phyloP scores from a whole-genome alignment of 306 rosid genomes.

The Citrullus mucosospermus region DNA sequence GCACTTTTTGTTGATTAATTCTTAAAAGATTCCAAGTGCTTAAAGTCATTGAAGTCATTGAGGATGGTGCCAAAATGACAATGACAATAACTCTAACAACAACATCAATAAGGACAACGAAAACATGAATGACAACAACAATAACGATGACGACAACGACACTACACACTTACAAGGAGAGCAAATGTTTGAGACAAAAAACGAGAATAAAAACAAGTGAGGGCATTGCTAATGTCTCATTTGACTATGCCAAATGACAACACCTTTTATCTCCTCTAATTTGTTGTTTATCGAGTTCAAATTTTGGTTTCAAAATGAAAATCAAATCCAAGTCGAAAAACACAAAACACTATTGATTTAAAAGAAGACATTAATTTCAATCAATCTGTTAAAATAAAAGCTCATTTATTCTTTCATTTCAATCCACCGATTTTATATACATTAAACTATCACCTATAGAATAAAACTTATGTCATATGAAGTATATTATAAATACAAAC shows the following conservation, averaged over 20 bases:
- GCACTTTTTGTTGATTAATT: not conserved
- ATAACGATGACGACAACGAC: not conserved
- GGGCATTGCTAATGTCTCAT: not conserved
- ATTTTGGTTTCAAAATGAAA: not conserved
- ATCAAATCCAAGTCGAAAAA: not conserved
- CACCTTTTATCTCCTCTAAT: not conserved
- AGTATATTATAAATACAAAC: too few relatives aligned
- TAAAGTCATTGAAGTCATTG: not conserved
- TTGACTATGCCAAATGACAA: conserved; percentile 4
- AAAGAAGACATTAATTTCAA: not conserved
- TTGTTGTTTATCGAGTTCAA: not conserved
- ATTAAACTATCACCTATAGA: too few relatives aligned
- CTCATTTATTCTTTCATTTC: too few relatives aligned
- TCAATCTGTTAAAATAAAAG: not conserved
- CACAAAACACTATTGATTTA: not conserved
- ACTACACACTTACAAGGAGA: not conserved
- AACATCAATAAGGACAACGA: not conserved
- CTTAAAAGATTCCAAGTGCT: not conserved
- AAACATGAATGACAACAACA: not conserved
- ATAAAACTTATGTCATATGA: too few relatives aligned
- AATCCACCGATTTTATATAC: too few relatives aligned
- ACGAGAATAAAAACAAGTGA: not conserved
- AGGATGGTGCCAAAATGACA: not conserved
- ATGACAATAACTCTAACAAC: not conserved
- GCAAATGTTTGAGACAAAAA: not conserved